A percentile compares a stretch with the other conserved stretches of the same genome.
Evolutionary conservation across 768 basidiomycete species (phyloP).

Genomic region (Cystobasidium onofrii): DNA sequence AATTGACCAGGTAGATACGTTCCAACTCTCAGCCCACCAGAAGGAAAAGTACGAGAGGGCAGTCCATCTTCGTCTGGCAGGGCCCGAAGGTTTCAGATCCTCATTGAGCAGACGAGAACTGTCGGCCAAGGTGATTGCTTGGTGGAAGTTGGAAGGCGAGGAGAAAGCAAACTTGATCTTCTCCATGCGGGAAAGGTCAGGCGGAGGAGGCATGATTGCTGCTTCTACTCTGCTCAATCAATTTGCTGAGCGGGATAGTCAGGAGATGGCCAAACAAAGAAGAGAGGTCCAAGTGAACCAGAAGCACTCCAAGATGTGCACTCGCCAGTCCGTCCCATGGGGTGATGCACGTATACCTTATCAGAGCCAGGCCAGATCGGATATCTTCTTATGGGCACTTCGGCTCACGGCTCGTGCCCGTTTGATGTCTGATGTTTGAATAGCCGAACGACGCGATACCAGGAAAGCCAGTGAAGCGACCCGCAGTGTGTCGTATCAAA

Average conservation of each 20-base stretch:
- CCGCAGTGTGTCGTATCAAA: neutral
- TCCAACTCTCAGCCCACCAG: conserved; percentile 20
- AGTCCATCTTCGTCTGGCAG: neutral
- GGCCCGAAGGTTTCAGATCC: neutral
- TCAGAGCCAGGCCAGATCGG: neutral
- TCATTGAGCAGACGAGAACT: conserved; percentile 12
- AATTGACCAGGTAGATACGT: conserved; percentile 3
- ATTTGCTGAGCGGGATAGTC: no score
- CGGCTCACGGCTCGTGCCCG: neutral
- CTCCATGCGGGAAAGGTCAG: neutral
- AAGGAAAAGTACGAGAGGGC: neutral
- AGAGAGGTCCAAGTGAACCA: neutral
- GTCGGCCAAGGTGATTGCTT: conserved; percentile 2
- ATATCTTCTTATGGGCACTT: neutral
- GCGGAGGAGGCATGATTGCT: neutral
- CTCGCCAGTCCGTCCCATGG: neutral
- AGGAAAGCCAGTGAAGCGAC: no score
- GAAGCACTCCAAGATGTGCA: no score
- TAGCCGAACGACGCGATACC: no score
- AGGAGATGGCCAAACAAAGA: no score
- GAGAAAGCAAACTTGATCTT: conserved; percentile 17
- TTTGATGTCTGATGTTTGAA: neutral
- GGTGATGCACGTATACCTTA: neutral
- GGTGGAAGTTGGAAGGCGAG: neutral
- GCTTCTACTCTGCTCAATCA: no score